Conservation (phyloP, 2,329 filamentous ascomycete species). For the Diaporthe longicolla region DNA sequence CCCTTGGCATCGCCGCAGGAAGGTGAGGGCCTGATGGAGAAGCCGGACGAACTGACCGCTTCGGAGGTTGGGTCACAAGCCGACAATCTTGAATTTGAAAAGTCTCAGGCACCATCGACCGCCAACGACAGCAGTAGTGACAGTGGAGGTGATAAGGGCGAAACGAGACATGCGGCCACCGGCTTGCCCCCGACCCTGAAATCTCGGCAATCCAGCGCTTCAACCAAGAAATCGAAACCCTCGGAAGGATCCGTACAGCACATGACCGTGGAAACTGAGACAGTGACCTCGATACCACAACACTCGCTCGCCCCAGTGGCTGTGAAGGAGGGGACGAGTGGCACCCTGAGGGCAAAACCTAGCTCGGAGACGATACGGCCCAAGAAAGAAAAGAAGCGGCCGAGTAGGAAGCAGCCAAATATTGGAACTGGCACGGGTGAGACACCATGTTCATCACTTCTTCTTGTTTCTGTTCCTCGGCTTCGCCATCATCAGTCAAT, state of each 20-base stretch:
- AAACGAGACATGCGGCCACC: conserved; percentile 60
- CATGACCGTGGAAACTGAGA: conserved; percentile 99
- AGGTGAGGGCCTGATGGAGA: conserved; percentile 58
- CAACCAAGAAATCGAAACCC: conserved; percentile 79
- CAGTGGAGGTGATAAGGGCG: conserved; percentile 66
- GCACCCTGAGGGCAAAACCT: conserved; percentile 86
- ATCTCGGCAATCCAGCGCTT: conserved; percentile 76
- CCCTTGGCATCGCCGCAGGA: conserved; percentile 77
- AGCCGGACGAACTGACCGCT: conserved; percentile 64
- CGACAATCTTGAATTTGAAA: conserved; percentile 54
- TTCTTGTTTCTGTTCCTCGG: conserved; percentile 49
- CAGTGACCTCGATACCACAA: conserved; percentile 91
- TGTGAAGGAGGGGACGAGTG: conserved; percentile 74
- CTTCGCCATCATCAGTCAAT: conserved; percentile 59
- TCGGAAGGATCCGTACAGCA: conserved; percentile 84
- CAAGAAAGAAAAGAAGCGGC: conserved; percentile 91
- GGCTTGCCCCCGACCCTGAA: conserved; percentile 66
- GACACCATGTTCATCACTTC: conserved; percentile 52
- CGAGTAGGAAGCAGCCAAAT: conserved; percentile 79
- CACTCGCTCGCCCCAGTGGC: conserved; percentile 77
- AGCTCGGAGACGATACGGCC: conserved; percentile 97
- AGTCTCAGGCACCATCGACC: conserved; percentile 21
- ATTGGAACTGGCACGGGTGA: conserved; percentile 82
- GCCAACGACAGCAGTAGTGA: conserved; percentile 74
- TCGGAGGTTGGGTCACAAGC: conserved; percentile 59